Conservation (phyloP, 2,329 filamentous ascomycete genomes). For the Daldinia sp. region DNA sequence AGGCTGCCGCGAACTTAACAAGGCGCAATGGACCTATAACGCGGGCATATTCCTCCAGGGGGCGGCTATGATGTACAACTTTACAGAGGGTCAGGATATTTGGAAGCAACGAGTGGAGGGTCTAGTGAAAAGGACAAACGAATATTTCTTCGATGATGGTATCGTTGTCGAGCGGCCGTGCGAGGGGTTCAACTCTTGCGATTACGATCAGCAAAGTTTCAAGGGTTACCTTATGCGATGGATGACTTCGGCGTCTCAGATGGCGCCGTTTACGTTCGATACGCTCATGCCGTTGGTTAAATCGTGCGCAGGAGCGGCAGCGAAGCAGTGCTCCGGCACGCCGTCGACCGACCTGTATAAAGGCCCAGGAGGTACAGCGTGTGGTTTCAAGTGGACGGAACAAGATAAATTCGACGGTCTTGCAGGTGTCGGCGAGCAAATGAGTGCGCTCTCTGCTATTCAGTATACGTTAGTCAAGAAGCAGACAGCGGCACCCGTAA, state of each 20-base stretch:
- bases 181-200: constrained; percentile 67
- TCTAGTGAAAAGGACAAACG: constrained; percentile 59
- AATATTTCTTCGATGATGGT: constrained; percentile 64
- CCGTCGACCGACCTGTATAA: constrained; percentile 52
- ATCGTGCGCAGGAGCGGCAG: constrained; percentile 62
- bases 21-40: constrained; percentile 75
- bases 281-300: constrained; percentile 61
- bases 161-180: constrained; percentile 74
- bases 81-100: constrained; percentile 58
- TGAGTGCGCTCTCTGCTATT: constrained; percentile 71
- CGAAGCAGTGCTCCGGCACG: constrained; percentile 58
- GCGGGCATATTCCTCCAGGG: constrained; percentile 71
- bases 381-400: constrained; percentile 71
- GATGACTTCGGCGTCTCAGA: constrained; percentile 63
- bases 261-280: constrained; percentile 62
- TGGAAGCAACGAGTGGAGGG: constrained; percentile 69
- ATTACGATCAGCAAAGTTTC: constrained; percentile 77
- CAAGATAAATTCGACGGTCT: constrained; percentile 63
- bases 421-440: constrained; percentile 73
- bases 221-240: constrained; percentile 79
- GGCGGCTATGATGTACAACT: constrained; percentile 68
- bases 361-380: constrained; percentile 66
- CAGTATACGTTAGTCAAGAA: constrained; percentile 64
- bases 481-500: constrained; percentile 54
- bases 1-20: constrained; percentile 62